Base-by-base conservation (phyloP, 768 basidiomycete species). In the Podaxis pistillaris region DNA sequence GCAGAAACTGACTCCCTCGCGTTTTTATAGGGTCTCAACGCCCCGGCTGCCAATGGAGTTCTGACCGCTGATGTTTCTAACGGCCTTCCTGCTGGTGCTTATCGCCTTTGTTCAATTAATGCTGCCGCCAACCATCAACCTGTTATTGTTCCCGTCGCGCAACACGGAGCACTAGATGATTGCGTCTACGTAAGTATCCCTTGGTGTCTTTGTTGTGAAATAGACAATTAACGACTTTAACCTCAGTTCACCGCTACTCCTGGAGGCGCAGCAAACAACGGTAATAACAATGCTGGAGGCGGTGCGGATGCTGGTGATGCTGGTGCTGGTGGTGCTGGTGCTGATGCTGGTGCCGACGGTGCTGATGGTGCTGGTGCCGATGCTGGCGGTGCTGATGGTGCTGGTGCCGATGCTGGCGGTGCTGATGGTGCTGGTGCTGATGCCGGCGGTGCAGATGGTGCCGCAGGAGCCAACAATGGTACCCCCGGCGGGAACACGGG, bases 121-220 rank as follows among this genome's bases (percentile, higher is more conserved):
- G 67, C 77, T 37, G 75, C 79, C 13, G 67, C 80, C 11, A 87
- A 86, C 72, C 84, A 88, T 62, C 81, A 82, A 67, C 84, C 81
- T 15, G 78, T 75, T 55, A 70, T 85, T 58, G 84, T 81, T 59
- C 76, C 84, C 4, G 69, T 87, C 59, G 85, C 81, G 13, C 84
- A 84, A 66, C 86, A 83, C 63, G 85, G 84, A 63, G 72, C 74
- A 22, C 68, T 86, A 36, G 85, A 89, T 69, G 87, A 90, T 68
- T 76, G 75, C 55, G 69, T 84, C 72, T 88, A 88, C 72, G 83
- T 87, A 64, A 66, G 82, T 78, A 46, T 3, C 44, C 47, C 58
- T 64, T 19, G 26, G 40, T 38, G 65, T 47, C 7, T 28, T 40
- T 56, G 0, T 17, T 56, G 11, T n/a, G 15, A 5, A 15, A 15